Base-by-base conservation (phyloP, 768 basidiomycete species). In the Mrakia hoshinonis region DNA sequence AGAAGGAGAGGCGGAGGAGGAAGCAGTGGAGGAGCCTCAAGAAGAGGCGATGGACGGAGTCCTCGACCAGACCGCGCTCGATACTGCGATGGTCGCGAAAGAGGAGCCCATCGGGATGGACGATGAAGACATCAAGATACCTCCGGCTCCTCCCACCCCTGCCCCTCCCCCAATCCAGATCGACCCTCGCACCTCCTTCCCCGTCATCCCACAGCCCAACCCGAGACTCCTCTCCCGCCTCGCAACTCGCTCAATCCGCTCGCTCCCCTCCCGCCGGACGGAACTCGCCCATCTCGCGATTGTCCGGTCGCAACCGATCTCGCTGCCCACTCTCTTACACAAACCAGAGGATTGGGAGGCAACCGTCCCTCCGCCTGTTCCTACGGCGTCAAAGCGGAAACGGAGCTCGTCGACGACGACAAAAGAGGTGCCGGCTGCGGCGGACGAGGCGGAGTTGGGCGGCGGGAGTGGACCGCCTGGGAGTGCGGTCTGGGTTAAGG, bases 261-360 rank as follows among this genome's bases (percentile, higher is more conserved):
- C 58, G 15, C 58, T 66, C 12, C 68, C 39, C 47, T 12, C 11
- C 46, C 58, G 47, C 2, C 68, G 39, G 12, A 29, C 26, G 22
- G 39, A 54, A 49, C 24, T 26, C 47, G 9, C 46, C 29, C 48
- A 38, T 13, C 65, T 24, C 38, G 52, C 51, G 34, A 39, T 36
- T 36, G 43, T 39, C 38, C 34, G 51, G 11, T n/a, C 24, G 31
- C 48, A 24, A 6, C 52, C 51, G n/a, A 48, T 66, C 64, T 66
- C 64, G 0, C 64, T 66, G 13, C 31, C 64, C 13, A 12, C 46
- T 34, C 64, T 66, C 64, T 47, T 66, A 6, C 26, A 49, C n/a
- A 12, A 15, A 22, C 47, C 47, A 26, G 68, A 51, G 13, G 68
- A 69, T 10, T 49, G 36, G 20, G 12, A n/a, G 12, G 48, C 55